phyloP scores from a whole-genome alignment of 2,329 filamentous ascomycete genomes.

The Colletotrichum sp. region DNA sequence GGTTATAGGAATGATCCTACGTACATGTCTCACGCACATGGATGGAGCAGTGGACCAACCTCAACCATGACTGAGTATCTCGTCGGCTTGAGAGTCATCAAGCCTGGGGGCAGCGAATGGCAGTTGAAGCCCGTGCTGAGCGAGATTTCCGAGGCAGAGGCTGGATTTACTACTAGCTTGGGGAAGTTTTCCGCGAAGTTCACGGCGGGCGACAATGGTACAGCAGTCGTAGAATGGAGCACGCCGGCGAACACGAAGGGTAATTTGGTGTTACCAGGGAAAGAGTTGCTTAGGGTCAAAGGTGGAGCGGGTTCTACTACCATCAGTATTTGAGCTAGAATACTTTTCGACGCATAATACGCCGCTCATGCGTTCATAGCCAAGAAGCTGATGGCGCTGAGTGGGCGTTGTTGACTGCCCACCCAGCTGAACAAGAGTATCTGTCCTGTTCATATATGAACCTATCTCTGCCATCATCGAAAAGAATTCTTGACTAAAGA shows the following conservation, averaged over 20 bases:
- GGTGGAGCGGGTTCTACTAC: neutral
- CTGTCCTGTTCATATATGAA: neutral
- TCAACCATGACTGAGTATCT: conserved; percentile 46
- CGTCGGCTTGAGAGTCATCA: conserved; percentile 36
- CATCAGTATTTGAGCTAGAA: neutral
- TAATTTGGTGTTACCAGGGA: neutral
- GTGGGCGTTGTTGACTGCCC: neutral
- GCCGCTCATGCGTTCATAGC: neutral
- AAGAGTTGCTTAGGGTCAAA: neutral
- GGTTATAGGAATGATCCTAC: conserved; percentile 54
- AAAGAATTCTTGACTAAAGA: neutral
- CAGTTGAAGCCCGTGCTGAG: neutral
- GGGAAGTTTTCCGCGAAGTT: neutral
- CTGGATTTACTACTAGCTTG: neutral
- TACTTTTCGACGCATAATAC: neutral
- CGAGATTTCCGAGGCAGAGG: neutral
- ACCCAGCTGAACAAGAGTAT: neutral
- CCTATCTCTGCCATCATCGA: neutral
- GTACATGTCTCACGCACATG: conserved; percentile 52
- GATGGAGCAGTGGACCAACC: conserved; percentile 53
- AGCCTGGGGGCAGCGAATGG: neutral
- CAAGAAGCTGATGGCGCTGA: neutral
- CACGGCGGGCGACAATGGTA: neutral
- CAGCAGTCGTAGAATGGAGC: neutral
- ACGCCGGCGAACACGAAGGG: neutral